A percentile compares a stretch with the other conserved stretches of the same genome.
These are phyloP conservation scores for Penicillium lagena DNA, from an alignment of 495 filamentous ascomycete species.

Conservation along the genomic window DNA sequence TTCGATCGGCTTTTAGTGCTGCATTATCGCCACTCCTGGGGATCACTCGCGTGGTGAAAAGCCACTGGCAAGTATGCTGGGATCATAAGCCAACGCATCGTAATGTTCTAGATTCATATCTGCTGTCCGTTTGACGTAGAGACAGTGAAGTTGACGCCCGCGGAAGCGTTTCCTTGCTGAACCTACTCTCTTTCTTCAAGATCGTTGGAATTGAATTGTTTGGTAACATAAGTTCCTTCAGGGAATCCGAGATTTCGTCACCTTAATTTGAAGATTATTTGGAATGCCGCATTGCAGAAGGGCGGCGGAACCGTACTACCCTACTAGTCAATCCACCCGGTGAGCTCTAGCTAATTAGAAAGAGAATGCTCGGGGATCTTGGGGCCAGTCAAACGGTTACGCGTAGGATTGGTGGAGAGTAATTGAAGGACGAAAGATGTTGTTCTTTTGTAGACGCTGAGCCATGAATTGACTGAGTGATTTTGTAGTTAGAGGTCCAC, in stretches of 20 bases:
- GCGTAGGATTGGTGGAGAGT: too few species aligned
- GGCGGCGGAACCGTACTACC: slow-evolving; percentile 10
- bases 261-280: slow-evolving; percentile 16
- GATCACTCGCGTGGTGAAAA: slow-evolving; percentile 16
- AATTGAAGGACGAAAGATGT: too few species aligned
- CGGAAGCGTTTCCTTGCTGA: slow-evolving; percentile 12
- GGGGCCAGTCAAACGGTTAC: too few species aligned
- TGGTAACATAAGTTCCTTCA: slow-evolving; percentile 11
- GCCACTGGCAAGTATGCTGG: slow-evolving; percentile 9
- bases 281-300: slow-evolving; percentile 13
- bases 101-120: slow-evolving; percentile 11
- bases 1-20: slow-evolving; percentile 13
- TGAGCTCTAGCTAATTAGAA: slow-evolving; percentile 6
- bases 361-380: neutral
- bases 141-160: slow-evolving; percentile 20
- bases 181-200: slow-evolving; percentile 11
- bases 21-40: slow-evolving; percentile 23
- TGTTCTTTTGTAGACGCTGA: too few species aligned
- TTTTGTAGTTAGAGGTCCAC: too few species aligned
- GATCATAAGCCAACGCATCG: slow-evolving; percentile 10
- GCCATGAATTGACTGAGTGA: too few species aligned
- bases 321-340: slow-evolving; percentile 18
- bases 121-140: slow-evolving; percentile 14
- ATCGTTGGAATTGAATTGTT: slow-evolving; percentile 16
- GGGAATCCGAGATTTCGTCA: slow-evolving; percentile 15